A percentile compares a stretch with the other conserved stretches of the same genome.
Conservation (phyloP, 1,284 basidiomycete genomes). For the Boletellus sp. region DNA sequence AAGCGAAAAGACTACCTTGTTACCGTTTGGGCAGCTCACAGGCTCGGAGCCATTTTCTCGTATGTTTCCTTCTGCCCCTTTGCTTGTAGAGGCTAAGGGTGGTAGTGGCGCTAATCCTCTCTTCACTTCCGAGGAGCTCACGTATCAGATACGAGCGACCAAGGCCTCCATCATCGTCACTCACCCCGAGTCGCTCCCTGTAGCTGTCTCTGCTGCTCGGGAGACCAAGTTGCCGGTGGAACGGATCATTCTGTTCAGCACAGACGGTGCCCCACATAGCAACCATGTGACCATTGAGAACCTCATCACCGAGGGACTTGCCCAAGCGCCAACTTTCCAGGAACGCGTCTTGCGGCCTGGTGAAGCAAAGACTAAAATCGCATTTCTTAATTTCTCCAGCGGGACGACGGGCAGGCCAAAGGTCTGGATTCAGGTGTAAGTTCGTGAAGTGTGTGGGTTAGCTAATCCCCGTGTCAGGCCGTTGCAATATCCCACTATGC, state of each 20-base stretch:
- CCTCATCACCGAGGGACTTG: conserved; percentile 52
- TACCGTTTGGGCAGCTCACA: conserved; percentile 72
- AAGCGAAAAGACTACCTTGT: conserved; percentile 60
- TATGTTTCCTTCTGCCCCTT: conserved; percentile 28
- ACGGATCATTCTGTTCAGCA: conserved; percentile 54
- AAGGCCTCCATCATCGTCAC: conserved; percentile 45
- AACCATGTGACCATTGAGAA: conserved; percentile 44
- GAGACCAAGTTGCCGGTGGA: conserved; percentile 51
- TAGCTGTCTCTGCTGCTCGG: conserved; percentile 46
- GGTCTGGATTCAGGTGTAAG: conserved; percentile 36
- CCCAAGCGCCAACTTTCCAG: conserved; percentile 40
- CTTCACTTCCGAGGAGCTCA: conserved; percentile 53
- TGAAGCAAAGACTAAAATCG: conserved; percentile 65
- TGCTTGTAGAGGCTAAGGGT: conserved; percentile 10
- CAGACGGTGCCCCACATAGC: conserved; percentile 15
- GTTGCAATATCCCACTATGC: conserved; percentile 67
- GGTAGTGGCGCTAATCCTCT: conserved; percentile 53
- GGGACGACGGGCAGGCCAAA: conserved; percentile 84
- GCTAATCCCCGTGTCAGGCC: conserved; percentile 41
- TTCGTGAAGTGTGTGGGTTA: neutral
- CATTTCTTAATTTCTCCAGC: conserved; percentile 75
- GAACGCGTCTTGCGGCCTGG: conserved; percentile 54
- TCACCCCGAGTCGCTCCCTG: conserved; percentile 43
- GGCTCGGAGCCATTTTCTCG: conserved; percentile 69
- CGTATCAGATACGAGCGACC: conserved; percentile 44